Evolutionary conservation across 2,329 filamentous ascomycete genomes (phyloP), one percentile per base, ranked within the genome.

Genomic region (Exophiala mesophila): DNA sequence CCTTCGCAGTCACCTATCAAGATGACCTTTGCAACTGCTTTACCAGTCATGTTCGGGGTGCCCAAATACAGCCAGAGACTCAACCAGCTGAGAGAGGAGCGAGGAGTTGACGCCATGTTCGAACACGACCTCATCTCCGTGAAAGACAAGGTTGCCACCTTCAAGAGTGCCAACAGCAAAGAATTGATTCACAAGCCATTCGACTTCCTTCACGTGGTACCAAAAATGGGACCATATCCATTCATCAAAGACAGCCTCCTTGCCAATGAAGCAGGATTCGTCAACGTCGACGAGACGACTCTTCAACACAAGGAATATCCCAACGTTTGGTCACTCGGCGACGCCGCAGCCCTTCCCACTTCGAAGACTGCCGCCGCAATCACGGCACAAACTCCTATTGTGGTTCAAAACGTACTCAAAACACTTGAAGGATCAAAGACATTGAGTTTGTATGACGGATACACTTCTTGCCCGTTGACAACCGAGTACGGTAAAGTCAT

Each of bases 81-180:
- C 1, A 73, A 80, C 45, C 60, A 70, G 50, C 60, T 80, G 55
- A 70, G 77, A 3, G 55, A 68, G 56, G 69, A 78, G 56, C 61
- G 76, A 7, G 70, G 69, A 3, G 76, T 80, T 2, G 76, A 79
- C 56, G 76, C 72, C 0, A 62, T 78, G 12, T 80, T 80, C 59
- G 66, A 73, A 55, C 76, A 80, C 47, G 92, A 98, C 61, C 71
- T 97, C 9, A 73, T 96, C 41, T 84, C 77, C 36, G 80, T 94
- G 46, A 77, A 87, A 44, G 88, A 87, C 45, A 80, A 86, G 50
- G 75, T 94, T 15, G 76, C 76, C 0, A 68, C 63, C 1, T 78
- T 80, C 53, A 63, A 67, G 3, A 62, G 61, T 1, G 63, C 66
- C 0, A 64, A 68, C 8, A 69, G 69, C 4, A 57, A 68, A 41